Base-by-base conservation (phyloP, 257 asterid species). In the Nicotiana attenuata region DNA sequence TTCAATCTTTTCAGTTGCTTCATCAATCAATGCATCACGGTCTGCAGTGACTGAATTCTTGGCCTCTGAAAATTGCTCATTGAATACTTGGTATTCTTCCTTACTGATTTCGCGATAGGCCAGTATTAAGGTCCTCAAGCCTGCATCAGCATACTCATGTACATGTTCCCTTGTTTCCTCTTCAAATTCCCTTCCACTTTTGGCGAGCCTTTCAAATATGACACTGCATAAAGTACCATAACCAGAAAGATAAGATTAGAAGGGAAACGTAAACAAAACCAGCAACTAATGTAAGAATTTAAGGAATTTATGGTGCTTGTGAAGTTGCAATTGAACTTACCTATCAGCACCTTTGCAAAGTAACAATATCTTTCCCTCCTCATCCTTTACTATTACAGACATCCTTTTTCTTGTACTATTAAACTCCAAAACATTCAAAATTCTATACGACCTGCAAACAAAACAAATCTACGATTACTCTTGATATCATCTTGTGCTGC, bases 301-400 rank as follows among this genome's bases (percentile, higher is more conserved):
- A 50, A 55, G 29, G 29, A 57, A 5, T 64, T 53, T 15, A 81
- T 15, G 63, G 76, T 5, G 31, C 61, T 75, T 77, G 45, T 75
- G 75, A 59, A 76, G 83, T 67, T 63, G 66, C 26, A 65, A 38
- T 66, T 76, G 28, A 80, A 88, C 94, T 77, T 81, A 95, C 98
- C 93, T 95, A 91, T 95, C 99, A 64, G 99, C 99, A 8, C 99
- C 99, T 89, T 95, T 95, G 84, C 91, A 87, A 85, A 95, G 98
- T 76, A 95, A 83, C 26, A 93, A 73, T 14, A 95, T 83, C 86
- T 90, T 91, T 63, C 97, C 97, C 11, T 90, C 98, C 65, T 91
- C 95, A 59, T 93, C 92, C 85, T 90, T 90, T 67, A 93, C 94
- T 83, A 93, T 87, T 76, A 93, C 98, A 1, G 99, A 95, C 99